phyloP scores from a whole-genome alignment of 768 basidiomycete species.

The Sporobolomyces phaffii region DNA sequence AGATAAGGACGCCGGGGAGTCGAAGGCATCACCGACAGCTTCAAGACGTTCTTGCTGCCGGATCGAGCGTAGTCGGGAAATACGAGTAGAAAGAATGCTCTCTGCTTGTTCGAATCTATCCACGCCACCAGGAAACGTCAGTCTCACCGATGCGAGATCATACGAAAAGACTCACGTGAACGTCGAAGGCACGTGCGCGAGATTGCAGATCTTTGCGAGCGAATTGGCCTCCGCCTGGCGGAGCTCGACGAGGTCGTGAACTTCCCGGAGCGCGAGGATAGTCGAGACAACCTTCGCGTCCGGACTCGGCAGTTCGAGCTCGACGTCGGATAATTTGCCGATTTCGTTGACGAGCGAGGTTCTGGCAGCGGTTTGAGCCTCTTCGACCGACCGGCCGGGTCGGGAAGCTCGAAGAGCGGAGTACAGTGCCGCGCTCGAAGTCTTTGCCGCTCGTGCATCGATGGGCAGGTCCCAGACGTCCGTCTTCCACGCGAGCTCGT shows the following conservation, averaged over 20 bases:
- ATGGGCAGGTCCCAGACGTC: constrained; percentile 77
- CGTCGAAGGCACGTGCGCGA: not conserved
- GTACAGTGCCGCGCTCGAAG: constrained; percentile 62
- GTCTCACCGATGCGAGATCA: too few relatives aligned
- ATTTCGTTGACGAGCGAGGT: constrained; percentile 58
- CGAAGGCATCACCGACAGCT: constrained; percentile 59
- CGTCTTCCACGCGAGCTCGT: constrained; percentile 86
- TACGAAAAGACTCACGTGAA: not conserved
- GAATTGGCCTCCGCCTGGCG: not conserved
- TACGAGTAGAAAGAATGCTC: constrained; percentile 68
- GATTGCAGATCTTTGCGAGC: not conserved
- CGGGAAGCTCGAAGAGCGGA: constrained; percentile 72
- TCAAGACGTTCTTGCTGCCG: constrained; percentile 63
- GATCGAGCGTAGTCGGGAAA: constrained; percentile 69
- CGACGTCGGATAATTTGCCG: constrained; percentile 58
- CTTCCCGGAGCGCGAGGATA: constrained; percentile 74
- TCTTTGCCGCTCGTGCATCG: constrained; percentile 1
- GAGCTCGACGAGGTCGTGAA: constrained; percentile 44
- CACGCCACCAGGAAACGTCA: too few relatives aligned
- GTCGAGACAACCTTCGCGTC: constrained; percentile 64
- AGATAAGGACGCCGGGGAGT: not conserved
- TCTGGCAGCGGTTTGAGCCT: constrained; percentile 46
- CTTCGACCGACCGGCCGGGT: constrained; percentile 48
- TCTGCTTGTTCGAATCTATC: constrained; percentile 69
- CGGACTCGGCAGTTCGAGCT: constrained; percentile 72